Conservation (phyloP, 352 stramenopile genomes). For the Globisporangium paroecandrum region DNA sequence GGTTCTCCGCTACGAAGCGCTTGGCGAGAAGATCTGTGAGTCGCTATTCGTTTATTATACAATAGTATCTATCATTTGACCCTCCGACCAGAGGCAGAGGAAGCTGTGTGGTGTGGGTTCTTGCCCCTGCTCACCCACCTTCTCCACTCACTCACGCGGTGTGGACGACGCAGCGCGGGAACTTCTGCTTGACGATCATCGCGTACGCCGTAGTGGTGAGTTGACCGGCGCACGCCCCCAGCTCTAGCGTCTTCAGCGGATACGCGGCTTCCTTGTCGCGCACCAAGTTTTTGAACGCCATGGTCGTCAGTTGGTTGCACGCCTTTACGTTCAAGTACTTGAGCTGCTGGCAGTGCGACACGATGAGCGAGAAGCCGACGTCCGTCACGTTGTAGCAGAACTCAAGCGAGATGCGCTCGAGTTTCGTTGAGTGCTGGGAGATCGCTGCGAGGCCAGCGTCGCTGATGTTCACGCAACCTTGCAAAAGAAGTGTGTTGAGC, state of each 20-base stretch:
- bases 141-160: slow-evolving; percentile 44
- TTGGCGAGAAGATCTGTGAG: background rate
- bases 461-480: slow-evolving; percentile 65
- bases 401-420: slow-evolving; percentile 74
- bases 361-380: slow-evolving; percentile 47
- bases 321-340: slow-evolving; percentile 84
- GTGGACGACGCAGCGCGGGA: slow-evolving; percentile 62
- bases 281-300: slow-evolving; percentile 50
- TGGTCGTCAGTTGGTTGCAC: slow-evolving; percentile 73
- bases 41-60: slow-evolving; percentile 4
- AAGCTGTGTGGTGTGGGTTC: background rate
- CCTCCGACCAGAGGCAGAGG: background rate
- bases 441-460: slow-evolving; percentile 50
- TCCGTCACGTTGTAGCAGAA: slow-evolving; percentile 89
- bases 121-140: too few species aligned
- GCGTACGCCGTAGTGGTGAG: slow-evolving; percentile 59
- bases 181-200: slow-evolving; percentile 56
- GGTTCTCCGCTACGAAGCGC: background rate
- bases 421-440: slow-evolving; percentile 25
- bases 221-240: slow-evolving; percentile 66
- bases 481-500: slow-evolving; percentile 47
- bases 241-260: slow-evolving; percentile 50
- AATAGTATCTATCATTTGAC: background rate
- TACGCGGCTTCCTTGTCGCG: slow-evolving; percentile 21
- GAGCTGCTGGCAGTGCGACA: slow-evolving; percentile 47